Conservation (phyloP, 495 filamentous ascomycete genomes). For the Schizothecium vesticola region DNA sequence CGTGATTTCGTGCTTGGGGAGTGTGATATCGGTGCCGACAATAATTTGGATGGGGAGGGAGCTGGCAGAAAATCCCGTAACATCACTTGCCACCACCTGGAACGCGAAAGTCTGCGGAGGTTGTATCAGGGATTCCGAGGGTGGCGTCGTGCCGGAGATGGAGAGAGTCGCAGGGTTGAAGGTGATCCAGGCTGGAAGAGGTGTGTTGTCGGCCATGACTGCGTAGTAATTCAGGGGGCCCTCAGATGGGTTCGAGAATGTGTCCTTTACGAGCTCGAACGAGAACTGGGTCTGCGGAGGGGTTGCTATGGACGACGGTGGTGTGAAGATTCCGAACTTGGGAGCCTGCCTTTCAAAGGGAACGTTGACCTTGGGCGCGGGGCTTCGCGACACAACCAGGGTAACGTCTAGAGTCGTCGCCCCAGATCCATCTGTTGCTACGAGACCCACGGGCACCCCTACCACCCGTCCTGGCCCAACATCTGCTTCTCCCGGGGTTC, state of each 20-base stretch:
- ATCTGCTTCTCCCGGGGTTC: conserved; percentile 55
- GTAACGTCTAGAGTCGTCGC: conserved; percentile 54
- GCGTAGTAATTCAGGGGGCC: conserved; percentile 61
- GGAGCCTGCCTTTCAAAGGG: conserved; percentile 35
- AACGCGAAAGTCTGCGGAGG: conserved; percentile 69
- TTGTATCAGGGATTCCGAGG: conserved; percentile 53
- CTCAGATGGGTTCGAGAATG: conserved; percentile 30
- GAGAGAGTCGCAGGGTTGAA: conserved; percentile 61
- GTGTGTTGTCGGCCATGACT: conserved; percentile 67
- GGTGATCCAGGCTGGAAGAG: conserved; percentile 79
- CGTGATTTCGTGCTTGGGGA: conserved; percentile 37
- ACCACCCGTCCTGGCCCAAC: conserved; percentile 44
- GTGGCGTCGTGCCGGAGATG: conserved; percentile 71
- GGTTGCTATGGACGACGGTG: conserved; percentile 34
- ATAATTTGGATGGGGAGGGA: conserved; percentile 62
- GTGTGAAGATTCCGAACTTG: conserved; percentile 38
- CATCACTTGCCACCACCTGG: conserved; percentile 72
- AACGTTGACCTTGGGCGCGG: conserved; percentile 30
- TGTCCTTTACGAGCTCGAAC: conserved; percentile 34
- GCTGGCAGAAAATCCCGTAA: conserved; percentile 66
- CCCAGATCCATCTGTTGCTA: conserved; percentile 56
- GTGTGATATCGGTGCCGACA: conserved; percentile 54
- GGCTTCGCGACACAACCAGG: conserved; percentile 54
- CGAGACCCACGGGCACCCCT: conserved; percentile 48
- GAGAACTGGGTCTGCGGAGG: conserved; percentile 34